A percentile compares a stretch with the other conserved stretches of the same genome.
Evolutionary conservation across 208 protist genomes (phyloP).

Genomic region (Herpetomonas muscarum): DNA sequence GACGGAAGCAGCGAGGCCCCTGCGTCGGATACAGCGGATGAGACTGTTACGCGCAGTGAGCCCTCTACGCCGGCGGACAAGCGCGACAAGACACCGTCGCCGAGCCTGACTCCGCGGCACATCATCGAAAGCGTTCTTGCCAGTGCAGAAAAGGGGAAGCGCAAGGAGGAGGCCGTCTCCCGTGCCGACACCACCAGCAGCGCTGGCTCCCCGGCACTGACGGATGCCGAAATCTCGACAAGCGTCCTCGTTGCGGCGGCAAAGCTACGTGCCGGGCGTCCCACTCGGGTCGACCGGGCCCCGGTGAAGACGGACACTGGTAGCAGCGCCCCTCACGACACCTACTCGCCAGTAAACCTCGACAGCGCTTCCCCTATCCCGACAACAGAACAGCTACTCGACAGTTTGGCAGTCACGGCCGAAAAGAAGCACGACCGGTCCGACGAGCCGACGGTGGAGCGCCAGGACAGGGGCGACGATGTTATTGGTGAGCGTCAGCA

Average conservation of each 20-base stretch:
- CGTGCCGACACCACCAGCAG: background rate
- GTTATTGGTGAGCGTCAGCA: background rate
- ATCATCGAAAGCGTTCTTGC: slow-evolving; percentile 30
- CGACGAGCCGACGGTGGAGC: slow-evolving; percentile 2
- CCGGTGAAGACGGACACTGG: background rate
- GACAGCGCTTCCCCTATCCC: slow-evolving; percentile 28
- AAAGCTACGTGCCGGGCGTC: too few relatives aligned
- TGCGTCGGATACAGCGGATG: background rate
- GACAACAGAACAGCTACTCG: slow-evolving; percentile 21
- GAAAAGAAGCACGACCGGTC: background rate
- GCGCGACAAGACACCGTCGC: background rate
- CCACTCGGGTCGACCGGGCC: too few relatives aligned
- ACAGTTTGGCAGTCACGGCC: slow-evolving; percentile 18
- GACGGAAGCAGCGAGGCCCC: background rate
- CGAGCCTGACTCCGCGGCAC: slow-evolving; percentile 15
- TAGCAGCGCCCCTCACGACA: too few relatives aligned
- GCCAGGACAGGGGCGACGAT: too few relatives aligned
- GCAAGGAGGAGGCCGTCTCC: slow-evolving; percentile 17
- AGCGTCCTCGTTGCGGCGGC: slow-evolving; percentile 26
- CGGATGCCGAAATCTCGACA: slow-evolving; percentile 17
- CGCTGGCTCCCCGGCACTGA: slow-evolving; percentile 18
- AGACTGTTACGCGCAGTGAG: background rate
- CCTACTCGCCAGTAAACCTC: background rate
- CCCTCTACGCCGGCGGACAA: slow-evolving; percentile 10
- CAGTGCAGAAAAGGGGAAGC: slow-evolving; percentile 23